These are phyloP conservation scores for Calonectria fujianensis DNA, from an alignment of 2,329 filamentous ascomycete species.

Conservation along the genomic window DNA sequence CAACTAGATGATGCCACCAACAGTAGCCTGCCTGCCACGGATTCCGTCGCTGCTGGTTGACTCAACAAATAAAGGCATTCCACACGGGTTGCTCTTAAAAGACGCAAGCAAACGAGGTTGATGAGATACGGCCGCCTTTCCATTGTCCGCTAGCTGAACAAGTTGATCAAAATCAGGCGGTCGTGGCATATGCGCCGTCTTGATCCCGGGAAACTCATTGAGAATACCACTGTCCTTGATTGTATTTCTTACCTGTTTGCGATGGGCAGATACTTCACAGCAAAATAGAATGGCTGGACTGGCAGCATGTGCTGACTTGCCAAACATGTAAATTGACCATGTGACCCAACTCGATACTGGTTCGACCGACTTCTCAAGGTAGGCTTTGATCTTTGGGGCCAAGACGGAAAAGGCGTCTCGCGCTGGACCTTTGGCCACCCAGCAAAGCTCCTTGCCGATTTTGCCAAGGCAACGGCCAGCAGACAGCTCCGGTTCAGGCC, in stretches of 20 bases:
- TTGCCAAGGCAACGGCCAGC: neutral
- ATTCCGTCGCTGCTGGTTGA: neutral
- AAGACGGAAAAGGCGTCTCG: neutral
- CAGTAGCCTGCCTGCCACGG: neutral
- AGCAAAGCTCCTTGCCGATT: neutral
- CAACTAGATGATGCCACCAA: neutral
- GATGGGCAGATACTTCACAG: neutral
- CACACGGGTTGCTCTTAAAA: neutral
- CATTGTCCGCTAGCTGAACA: neutral
- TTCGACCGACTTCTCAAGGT: neutral
- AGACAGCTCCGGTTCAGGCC: neutral
- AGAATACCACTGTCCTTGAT: constrained; percentile 21
- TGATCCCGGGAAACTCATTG: constrained; percentile 10
- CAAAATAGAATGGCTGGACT: constrained; percentile 16
- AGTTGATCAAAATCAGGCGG: constrained; percentile 19
- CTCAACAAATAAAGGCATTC: neutral
- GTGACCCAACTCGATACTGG: neutral
- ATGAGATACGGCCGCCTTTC: neutral
- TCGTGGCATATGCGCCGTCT: constrained; percentile 18
- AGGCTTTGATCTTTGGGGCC: neutral
- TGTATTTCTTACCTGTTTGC: neutral
- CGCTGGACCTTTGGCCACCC: neutral
- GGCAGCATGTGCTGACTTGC: neutral
- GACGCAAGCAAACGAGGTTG: neutral
- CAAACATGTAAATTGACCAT: constrained; percentile 71